Evolutionary conservation across 202 grass and related monocot genomes (phyloP), one percentile per base, ranked within the genome.

Genomic region (Elaeis oleifera): DNA sequence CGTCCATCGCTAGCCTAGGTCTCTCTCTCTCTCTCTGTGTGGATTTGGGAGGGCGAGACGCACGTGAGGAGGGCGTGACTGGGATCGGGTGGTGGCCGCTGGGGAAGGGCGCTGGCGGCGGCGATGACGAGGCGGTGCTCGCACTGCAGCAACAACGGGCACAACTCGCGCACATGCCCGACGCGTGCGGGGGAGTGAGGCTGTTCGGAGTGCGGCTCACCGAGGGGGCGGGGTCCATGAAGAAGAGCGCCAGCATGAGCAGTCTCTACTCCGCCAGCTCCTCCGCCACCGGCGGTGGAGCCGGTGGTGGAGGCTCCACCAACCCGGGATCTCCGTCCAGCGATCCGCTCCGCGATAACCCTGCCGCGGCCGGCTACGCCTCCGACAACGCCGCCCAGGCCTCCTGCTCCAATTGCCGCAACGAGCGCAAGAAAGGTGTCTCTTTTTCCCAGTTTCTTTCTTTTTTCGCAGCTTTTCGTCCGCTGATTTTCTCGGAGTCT

Each of bases 241-340:
- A 56, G 53, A 96, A 90, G 76, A 96, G 91, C 74, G 91, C 91
- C 27, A 96, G 87, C 80, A 96, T 88, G 87, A 85, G 91, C 65
- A 90, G 84, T 71, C 89, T 96, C 77, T 67, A 75, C 65, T 90
- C 90, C 8, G 71, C 83, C 48, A 74, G 75, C 2, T 63, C 69
- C 26, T 79, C 83, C 6, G 69, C 62, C 22, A 50, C 58, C 13
- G 75, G 17, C 29, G 74, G 56, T 1, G 73, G 48, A 2, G 66
- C 17, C 0, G 58, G 56, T 1, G 83, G 67, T 19, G 87, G 75
- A 56, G 75, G 82, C 0, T 75, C 63, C 20, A 5, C 57, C 63
- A 63, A 6, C 50, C 59, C 29, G 70, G 56, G 16, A 14, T 44
- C 49, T 49, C 51, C 63, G 51, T 9, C 50, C 9, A 44, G 13